Percentiles rank a stretch among this genome's conserved stretches.
These are phyloP conservation scores for Aethionema arabicum DNA, from an alignment of 345 rosid species.

Conservation along the genomic window DNA sequence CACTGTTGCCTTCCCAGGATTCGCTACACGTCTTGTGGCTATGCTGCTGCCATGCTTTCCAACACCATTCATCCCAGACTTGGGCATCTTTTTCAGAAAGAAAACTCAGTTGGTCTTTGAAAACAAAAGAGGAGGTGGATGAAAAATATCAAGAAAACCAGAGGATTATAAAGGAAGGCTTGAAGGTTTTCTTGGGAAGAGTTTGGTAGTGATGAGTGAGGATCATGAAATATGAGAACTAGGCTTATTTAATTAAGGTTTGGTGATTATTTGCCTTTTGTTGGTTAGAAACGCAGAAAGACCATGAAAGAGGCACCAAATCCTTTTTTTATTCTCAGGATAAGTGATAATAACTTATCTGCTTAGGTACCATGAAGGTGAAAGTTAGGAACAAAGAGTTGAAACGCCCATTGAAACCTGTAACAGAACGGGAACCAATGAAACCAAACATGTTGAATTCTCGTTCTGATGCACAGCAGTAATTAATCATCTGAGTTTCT, in stretches of 20 bases:
- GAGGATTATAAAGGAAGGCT: conserved; percentile 45
- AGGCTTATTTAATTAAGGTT: conserved; percentile 31
- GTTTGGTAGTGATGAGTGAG: conserved; percentile 51
- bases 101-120: conserved; percentile 26
- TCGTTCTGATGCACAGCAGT: conserved; percentile 18
- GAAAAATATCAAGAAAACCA: conserved; percentile 21
- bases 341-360: conserved; percentile 1
- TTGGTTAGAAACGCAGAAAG: conserved; percentile 42
- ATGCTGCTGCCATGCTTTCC: conserved; percentile 26
- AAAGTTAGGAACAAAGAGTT: conserved; percentile 33
- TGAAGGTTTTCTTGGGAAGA: conserved; percentile 50
- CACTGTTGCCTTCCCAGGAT: conserved; percentile 76
- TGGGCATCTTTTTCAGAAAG: conserved; percentile 45
- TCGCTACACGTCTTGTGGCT: conserved; percentile 45
- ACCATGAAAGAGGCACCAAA: conserved; percentile 28
- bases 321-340: conserved; percentile 21
- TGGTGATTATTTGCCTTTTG: conserved; percentile 44
- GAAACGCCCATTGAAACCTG: conserved; percentile 20
- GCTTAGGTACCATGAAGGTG: conserved; percentile 27
- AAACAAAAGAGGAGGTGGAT: conserved; percentile 29
- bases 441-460: conserved; percentile 1
- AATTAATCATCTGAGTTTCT: conserved; percentile 29
- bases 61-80: conserved; percentile 31
- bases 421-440: conserved; percentile 23
- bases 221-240: conserved; percentile 46